Base-by-base conservation (phyloP, 192 early-diverging fungal genomes). In the Coemansia asiatica region DNA sequence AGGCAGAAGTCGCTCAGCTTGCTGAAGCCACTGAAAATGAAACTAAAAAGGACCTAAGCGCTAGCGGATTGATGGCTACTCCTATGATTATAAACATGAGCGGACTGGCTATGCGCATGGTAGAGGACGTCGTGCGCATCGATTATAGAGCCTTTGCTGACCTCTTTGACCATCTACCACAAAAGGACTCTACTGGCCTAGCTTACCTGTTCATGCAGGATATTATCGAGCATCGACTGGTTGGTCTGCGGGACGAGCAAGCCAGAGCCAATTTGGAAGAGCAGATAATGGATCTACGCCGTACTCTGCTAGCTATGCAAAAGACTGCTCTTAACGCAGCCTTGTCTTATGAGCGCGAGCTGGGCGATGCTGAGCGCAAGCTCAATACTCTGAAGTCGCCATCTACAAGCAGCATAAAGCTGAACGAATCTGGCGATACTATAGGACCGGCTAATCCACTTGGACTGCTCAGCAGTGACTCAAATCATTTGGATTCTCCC, bases 51-150 rank as follows among this genome's bases (percentile, higher is more conserved):
- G 49, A 58, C 33, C 29, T 60, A 25, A 48, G 33, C 27, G 62
- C 33, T 51, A 67, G 71, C 38, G 72, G 72, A 1, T 38, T 71
- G 23, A n/a, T 62, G 48, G 36, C 65, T 5, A 51, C 68, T 1
- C 68, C 78, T 0, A 49, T 55, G 12, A 66, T 79, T 3, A 66
- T 71, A n/a, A 80, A 80, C 36, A 74, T 80, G 54, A 80, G 78
- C 60, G 78, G 78, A 15, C 60, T 80, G 65, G 78, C 78, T 16
- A 80, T 80, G 78, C 78, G 78, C 63, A 80, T 80, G 72, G 78
- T 80, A 16, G 78, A 80, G 62, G 78, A 80, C 21, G 78, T 80
- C 5, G 78, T 80, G 61, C 72, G 72, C 36, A 71, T 80, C 38
- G 78, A 80, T 66, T 72, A 75, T 59, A 61, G 61, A 18, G 71